These are phyloP conservation scores for Candolleomyces eurysporus DNA, from an alignment of 768 basidiomycete species.

Conservation along the genomic window DNA sequence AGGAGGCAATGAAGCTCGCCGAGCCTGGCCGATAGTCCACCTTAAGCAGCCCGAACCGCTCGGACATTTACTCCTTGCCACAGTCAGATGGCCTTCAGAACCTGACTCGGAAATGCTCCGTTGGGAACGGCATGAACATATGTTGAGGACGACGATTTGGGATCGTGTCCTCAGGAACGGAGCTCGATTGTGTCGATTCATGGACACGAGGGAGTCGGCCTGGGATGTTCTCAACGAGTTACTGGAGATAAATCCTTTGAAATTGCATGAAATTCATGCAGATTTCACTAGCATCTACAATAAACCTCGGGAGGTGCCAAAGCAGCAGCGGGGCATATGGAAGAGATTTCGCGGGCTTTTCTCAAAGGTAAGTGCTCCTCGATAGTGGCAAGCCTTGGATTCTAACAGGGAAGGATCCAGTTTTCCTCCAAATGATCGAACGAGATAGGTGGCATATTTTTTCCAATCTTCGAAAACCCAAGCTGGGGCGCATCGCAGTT, in stretches of 20 bases:
- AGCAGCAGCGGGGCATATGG: too few relatives aligned
- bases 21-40: background rate
- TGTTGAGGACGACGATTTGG: background rate
- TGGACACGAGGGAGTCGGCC: background rate
- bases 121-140: background rate
- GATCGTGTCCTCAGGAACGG: background rate
- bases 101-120: background rate
- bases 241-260: background rate
- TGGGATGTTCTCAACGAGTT: background rate
- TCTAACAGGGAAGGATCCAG: too few relatives aligned
- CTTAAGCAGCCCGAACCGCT: background rate
- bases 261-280: background rate
- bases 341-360: too few relatives aligned
- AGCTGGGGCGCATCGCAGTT: too few relatives aligned
- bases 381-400: too few relatives aligned
- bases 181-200: background rate
- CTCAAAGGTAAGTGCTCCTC: too few relatives aligned
- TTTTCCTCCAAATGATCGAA: too few relatives aligned
- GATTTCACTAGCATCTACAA: background rate
- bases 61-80: background rate
- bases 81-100: background rate
- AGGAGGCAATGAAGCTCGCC: background rate
- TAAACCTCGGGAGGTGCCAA: too few relatives aligned
- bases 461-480: too few relatives aligned
- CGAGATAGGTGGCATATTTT: too few relatives aligned